Conservation (phyloP, 31 red algal genomes). For the Porphyra umbilicalis region DNA sequence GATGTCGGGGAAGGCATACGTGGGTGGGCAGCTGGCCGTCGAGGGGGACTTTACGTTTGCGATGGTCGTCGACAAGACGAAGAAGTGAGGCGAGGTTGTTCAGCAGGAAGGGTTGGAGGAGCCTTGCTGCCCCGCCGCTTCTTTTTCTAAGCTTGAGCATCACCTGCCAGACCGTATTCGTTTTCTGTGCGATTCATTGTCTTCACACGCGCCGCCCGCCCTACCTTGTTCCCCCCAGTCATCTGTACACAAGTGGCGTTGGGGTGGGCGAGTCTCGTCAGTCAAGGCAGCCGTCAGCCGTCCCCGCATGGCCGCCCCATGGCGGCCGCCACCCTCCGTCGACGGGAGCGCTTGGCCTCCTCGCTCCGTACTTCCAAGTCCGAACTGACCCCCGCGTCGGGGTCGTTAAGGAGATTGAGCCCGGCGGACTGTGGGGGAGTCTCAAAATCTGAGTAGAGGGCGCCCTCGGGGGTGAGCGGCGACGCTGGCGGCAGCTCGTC, state of each 20-base stretch:
- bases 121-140: no score
- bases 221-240: background rate
- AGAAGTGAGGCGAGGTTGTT: background rate
- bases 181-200: background rate
- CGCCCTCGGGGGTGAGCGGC: background rate
- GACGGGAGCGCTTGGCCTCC: background rate
- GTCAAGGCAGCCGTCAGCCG: background rate
- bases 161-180: no score
- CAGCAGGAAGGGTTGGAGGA: background rate
- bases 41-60: constrained; percentile 81
- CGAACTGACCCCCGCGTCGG: background rate
- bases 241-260: background rate
- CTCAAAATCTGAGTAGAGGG: background rate
- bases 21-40: constrained; percentile 61
- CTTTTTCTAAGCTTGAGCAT: no score
- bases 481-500: background rate
- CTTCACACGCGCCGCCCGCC: background rate
- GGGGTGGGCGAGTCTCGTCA: no score
- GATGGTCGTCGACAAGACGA: constrained; percentile 52
- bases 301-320: background rate
- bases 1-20: constrained; percentile 75
- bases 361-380: background rate
- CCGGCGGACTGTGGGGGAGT: background rate
- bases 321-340: background rate
- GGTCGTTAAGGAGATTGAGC: background rate